Conservation (phyloP, 2,329 filamentous ascomycete genomes). For the Aspergillus sp. region DNA sequence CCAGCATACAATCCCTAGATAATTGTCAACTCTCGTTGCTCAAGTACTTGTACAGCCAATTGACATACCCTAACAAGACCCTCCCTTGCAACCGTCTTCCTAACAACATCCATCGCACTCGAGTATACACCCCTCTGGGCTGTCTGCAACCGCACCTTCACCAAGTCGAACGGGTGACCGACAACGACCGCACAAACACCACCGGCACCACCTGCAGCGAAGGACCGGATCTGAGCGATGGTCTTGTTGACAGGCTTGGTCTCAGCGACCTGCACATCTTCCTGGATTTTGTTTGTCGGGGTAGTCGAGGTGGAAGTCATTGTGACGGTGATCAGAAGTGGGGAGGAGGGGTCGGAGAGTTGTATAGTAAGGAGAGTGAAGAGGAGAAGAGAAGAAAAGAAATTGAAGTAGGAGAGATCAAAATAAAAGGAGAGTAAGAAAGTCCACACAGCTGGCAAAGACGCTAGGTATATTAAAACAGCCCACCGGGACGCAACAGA, state of each 20-base stretch:
- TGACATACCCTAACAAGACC: constrained; percentile 56
- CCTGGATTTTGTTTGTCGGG: constrained; percentile 22
- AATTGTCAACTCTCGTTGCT: constrained; percentile 2
- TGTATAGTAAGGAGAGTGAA: constrained; percentile 1
- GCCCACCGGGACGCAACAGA: too few species aligned
- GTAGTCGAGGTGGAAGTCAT: constrained; percentile 26
- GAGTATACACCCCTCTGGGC: constrained; percentile 89
- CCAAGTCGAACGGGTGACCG: constrained; percentile 92
- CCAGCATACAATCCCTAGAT: constrained; percentile 82
- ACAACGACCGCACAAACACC: constrained; percentile 91
- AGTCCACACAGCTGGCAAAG: constrained; percentile 1
- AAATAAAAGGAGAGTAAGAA: constrained; percentile 3
- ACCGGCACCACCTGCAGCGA: constrained; percentile 85
- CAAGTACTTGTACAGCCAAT: not conserved
- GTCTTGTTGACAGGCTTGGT: constrained; percentile 37
- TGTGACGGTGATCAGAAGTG: constrained; percentile 6
- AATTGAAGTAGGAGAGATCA: not conserved
- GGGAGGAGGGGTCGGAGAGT: not conserved
- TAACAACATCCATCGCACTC: constrained; percentile 83
- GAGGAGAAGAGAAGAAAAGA: not conserved
- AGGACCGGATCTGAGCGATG: constrained; percentile 65
- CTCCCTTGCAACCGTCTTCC: constrained; percentile 79
- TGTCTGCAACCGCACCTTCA: constrained; percentile 96
- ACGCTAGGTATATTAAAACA: constrained; percentile 1
- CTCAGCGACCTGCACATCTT: constrained; percentile 22